Percentiles rank a stretch among this genome's conserved stretches.
phyloP scores from a whole-genome alignment of 2,329 filamentous ascomycete genomes.

The Aureobasidium zeae region DNA sequence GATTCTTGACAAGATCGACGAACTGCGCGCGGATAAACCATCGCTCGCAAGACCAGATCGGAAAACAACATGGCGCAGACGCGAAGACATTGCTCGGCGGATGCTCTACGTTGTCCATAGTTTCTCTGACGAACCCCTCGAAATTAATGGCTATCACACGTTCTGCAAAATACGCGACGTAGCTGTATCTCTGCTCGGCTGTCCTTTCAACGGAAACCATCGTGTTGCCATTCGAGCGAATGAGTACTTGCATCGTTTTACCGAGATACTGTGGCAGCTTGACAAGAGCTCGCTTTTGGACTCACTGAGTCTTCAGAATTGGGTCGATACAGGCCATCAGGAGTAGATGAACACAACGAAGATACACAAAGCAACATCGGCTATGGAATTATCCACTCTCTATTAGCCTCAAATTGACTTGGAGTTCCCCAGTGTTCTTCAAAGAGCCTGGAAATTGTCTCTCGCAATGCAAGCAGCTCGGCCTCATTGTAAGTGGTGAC shows the following conservation, averaged over 20 bases:
- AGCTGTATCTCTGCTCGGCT: neutral
- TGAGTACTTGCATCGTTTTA: constrained; percentile 3
- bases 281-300: neutral
- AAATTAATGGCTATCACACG: constrained; percentile 4
- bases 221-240: neutral
- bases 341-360: no score
- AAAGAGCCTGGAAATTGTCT: constrained; percentile 31
- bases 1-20: constrained; percentile 1
- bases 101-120: constrained; percentile 4
- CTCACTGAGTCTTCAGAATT: neutral
- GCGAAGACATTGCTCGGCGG: neutral
- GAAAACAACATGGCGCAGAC: neutral
- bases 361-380: no score
- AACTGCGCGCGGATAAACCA: neutral
- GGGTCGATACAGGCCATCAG: constrained; percentile 4
- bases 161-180: constrained; percentile 8
- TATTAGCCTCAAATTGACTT: constrained; percentile 20
- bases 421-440: constrained; percentile 25
- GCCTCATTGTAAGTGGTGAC: constrained; percentile 31
- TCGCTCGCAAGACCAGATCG: neutral
- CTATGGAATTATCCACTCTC: neutral
- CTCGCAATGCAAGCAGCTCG: constrained; percentile 29
- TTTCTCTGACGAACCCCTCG: neutral
- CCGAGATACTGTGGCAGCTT: neutral
- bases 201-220: neutral